phyloP scores from a whole-genome alignment of 345 rosid species.

The Raphanus sativus region DNA sequence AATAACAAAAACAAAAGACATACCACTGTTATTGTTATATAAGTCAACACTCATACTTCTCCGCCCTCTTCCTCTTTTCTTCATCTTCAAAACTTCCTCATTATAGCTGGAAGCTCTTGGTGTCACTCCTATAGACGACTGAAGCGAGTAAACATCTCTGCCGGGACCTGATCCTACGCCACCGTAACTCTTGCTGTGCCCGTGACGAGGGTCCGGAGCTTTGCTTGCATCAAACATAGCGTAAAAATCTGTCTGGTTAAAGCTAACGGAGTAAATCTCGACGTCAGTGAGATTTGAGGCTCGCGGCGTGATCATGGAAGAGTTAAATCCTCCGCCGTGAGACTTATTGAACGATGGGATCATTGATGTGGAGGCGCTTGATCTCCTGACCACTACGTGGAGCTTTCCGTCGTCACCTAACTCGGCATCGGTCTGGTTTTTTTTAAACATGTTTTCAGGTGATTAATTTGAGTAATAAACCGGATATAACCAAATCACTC shows the following conservation, averaged over 20 bases:
- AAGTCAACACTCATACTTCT: slow-evolving; percentile 70
- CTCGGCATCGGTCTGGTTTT: slow-evolving; percentile 60
- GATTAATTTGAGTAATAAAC: neutral
- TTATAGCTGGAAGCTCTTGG: slow-evolving; percentile 79
- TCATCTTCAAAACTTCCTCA: slow-evolving; percentile 59
- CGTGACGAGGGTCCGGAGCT: slow-evolving; percentile 75
- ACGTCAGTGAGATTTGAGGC: slow-evolving; percentile 79
- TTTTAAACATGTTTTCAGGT: neutral
- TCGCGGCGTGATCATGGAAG: slow-evolving; percentile 63
- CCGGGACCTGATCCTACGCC: slow-evolving; percentile 45
- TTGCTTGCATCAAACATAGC: slow-evolving; percentile 78
- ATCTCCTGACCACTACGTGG: slow-evolving; percentile 64
- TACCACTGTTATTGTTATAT: slow-evolving; percentile 42
- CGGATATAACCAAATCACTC: neutral
- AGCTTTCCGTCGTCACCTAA: slow-evolving; percentile 81
- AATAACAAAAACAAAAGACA: neutral
- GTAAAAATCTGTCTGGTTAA: slow-evolving; percentile 76
- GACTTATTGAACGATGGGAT: slow-evolving; percentile 67
- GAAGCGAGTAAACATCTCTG: slow-evolving; percentile 63
- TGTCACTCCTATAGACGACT: slow-evolving; percentile 72
- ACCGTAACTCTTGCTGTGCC: slow-evolving; percentile 52
- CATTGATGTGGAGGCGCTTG: slow-evolving; percentile 58
- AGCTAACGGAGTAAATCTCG: slow-evolving; percentile 81
- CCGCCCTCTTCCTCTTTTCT: slow-evolving; percentile 55
- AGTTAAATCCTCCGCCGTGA: slow-evolving; percentile 46